Conservation (phyloP, 768 basidiomycete genomes). For the Rickenella mellea region DNA sequence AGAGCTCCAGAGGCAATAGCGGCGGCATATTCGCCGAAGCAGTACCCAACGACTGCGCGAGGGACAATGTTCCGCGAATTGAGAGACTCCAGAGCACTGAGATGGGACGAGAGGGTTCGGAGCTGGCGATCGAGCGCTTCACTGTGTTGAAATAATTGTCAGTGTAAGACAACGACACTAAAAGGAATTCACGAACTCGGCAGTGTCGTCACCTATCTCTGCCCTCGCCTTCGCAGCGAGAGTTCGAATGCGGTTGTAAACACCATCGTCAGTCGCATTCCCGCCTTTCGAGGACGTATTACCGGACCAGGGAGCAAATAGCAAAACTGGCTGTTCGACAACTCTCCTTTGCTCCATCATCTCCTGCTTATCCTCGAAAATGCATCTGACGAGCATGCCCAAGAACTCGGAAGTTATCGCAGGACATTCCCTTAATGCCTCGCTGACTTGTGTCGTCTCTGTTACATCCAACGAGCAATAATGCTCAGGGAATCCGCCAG, state of each 20-base stretch:
- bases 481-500: background rate
- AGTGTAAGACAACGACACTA: no score
- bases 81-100: background rate
- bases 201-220: background rate
- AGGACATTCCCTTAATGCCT: background rate
- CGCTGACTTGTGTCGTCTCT: background rate
- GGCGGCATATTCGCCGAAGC: slow-evolving; percentile 5
- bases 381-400: no score
- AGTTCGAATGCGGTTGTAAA: background rate
- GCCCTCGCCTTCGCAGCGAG: background rate
- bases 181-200: no score
- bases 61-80: background rate
- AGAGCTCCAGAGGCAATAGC: background rate
- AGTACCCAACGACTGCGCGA: slow-evolving; percentile 3
- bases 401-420: no score
- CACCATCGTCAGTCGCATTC: background rate
- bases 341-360: no score
- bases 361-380: no score
- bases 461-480: background rate
- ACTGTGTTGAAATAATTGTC: background rate
- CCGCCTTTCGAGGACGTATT: no score
- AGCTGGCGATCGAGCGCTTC: slow-evolving; percentile 1
- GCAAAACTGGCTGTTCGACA: no score
- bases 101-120: slow-evolving; percentile 1
- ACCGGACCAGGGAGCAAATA: no score